Evolutionary conservation across 805 yeast species (phyloP).

Genomic region (Candida anglica): DNA sequence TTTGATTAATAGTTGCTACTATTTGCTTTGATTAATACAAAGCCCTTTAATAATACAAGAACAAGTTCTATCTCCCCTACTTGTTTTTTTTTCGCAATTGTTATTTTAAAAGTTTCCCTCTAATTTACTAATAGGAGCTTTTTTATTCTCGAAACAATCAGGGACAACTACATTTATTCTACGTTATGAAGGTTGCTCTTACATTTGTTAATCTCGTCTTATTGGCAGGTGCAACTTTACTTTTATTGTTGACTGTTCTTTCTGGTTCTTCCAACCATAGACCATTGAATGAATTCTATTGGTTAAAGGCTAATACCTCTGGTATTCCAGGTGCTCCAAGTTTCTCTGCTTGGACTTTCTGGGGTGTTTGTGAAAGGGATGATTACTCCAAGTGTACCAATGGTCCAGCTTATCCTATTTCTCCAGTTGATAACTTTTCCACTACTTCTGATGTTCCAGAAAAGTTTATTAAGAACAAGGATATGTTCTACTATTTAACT

Average conservation of each 20-base stretch:
- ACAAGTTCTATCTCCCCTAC: background rate
- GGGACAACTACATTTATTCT: background rate
- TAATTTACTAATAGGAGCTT: too few species aligned
- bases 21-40: too few species aligned
- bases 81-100: background rate
- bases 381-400: slow-evolving; percentile 51
- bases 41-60: too few species aligned
- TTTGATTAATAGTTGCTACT: too few species aligned
- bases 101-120: background rate
- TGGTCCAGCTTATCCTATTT: slow-evolving; percentile 81
- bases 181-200: slow-evolving; percentile 25
- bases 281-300: slow-evolving; percentile 70
- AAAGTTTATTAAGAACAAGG: slow-evolving; percentile 51
- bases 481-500: slow-evolving; percentile 58
- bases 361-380: slow-evolving; percentile 59
- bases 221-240: slow-evolving; percentile 37
- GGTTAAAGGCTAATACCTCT: slow-evolving; percentile 74
- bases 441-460: slow-evolving; percentile 49
- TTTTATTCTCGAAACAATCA: too few species aligned
- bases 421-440: slow-evolving; percentile 73
- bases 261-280: slow-evolving; percentile 57
- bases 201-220: slow-evolving; percentile 35
- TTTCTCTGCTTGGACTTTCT: slow-evolving; percentile 76
- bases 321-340: slow-evolving; percentile 46
- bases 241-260: slow-evolving; percentile 56